phyloP scores from a whole-genome alignment of 2,329 filamentous ascomycete species.

The Kalmusia sp. region DNA sequence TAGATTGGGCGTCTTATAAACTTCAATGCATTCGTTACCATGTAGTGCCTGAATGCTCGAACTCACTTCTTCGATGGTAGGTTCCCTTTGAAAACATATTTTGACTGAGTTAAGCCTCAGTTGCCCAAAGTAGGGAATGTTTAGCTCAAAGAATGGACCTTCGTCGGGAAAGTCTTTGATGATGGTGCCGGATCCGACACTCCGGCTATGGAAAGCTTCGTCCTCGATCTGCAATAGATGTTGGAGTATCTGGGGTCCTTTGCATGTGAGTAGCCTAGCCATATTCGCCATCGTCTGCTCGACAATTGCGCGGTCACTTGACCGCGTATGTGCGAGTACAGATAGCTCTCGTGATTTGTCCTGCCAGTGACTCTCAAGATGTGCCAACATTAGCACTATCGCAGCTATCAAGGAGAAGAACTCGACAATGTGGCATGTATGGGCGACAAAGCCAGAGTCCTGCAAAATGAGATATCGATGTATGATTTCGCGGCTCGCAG shows the following conservation, averaged over 20 bases:
- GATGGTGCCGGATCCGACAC: conserved; percentile 6
- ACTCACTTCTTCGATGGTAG: conserved; percentile 4
- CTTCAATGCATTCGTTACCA: background rate
- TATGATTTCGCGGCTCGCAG: conserved; percentile 8
- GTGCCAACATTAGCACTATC: background rate
- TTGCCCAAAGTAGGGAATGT: conserved; percentile 7
- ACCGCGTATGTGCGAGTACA: conserved; percentile 6
- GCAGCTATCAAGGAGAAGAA: conserved; percentile 13
- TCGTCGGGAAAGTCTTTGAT: conserved; percentile 2
- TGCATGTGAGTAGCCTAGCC: background rate
- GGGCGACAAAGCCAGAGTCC: background rate
- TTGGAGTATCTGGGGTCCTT: conserved; percentile 1
- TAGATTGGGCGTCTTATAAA: background rate
- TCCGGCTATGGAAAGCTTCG: background rate
- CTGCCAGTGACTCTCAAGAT: conserved; percentile 8
- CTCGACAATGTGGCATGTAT: conserved; percentile 3
- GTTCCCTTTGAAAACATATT: conserved; percentile 3
- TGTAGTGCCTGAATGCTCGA: background rate
- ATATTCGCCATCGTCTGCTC: background rate
- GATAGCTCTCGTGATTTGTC: background rate
- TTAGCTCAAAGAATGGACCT: conserved; percentile 7
- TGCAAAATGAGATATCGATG: conserved; percentile 6
- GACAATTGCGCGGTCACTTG: conserved; percentile 4
- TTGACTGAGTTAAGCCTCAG: conserved; percentile 4
- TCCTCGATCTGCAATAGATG: conserved; percentile 5